phyloP scores from a whole-genome alignment of 129 eudicot genomes.

The Deinandra increscens region DNA sequence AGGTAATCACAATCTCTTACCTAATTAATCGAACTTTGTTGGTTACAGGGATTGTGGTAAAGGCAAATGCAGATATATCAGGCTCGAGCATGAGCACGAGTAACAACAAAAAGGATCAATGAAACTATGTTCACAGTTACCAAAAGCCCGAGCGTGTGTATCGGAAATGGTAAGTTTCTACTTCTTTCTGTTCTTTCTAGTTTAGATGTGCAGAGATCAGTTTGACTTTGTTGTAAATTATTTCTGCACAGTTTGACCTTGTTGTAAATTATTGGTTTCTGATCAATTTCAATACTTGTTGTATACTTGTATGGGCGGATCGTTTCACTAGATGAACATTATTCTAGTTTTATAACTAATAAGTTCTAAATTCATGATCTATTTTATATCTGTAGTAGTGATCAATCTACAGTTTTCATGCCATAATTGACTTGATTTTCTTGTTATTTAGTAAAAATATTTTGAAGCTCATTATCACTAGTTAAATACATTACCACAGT shows the following conservation, averaged over 20 bases:
- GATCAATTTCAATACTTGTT: conserved; percentile 22
- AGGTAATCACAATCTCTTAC: not conserved
- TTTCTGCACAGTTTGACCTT: too few relatives aligned
- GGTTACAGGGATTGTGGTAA: conserved; percentile 20
- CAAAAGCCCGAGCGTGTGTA: conserved; percentile 13
- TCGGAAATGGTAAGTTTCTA: conserved; percentile 5
- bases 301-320: conserved; percentile 20
- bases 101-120: conserved; percentile 6
- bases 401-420: not conserved
- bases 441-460: not conserved
- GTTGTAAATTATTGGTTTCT: conserved; percentile 48
- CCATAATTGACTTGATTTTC: not conserved
- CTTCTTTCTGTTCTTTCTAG: conserved; percentile 36
- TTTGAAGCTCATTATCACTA: not conserved
- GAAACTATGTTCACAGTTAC: conserved; percentile 5
- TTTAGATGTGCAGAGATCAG: conserved; percentile 42
- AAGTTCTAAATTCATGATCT: too few relatives aligned
- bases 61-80: conserved; percentile 21
- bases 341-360: conserved; percentile 19
- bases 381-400: too few relatives aligned
- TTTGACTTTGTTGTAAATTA: conserved; percentile 45
- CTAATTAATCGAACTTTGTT: conserved; percentile 2
- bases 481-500: too few relatives aligned
- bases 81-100: conserved; percentile 20
- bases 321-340: conserved; percentile 22